Conservation (phyloP, 768 basidiomycete genomes). For the Leccinum barrowsii region DNA sequence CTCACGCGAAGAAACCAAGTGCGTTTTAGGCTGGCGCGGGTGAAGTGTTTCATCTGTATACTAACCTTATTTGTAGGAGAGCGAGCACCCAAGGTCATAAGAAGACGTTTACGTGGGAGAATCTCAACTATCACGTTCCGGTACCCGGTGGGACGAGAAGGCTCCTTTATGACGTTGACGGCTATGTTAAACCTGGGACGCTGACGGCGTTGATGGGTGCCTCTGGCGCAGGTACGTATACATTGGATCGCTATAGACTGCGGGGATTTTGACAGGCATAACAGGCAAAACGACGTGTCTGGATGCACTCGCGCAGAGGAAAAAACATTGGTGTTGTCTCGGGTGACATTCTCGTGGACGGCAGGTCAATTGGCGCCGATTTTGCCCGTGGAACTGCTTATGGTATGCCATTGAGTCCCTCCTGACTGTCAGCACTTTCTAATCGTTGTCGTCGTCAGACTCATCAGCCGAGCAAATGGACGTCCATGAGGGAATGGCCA, state of each 20-base stretch:
- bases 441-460: slow-evolving; percentile 14
- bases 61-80: slow-evolving; percentile 4
- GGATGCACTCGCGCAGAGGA: slow-evolving; percentile 66
- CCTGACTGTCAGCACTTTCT: slow-evolving; percentile 17
- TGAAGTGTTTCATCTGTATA: background rate
- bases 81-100: slow-evolving; percentile 2
- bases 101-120: slow-evolving; percentile 76
- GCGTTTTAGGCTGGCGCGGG: background rate
- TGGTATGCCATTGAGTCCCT: slow-evolving; percentile 39
- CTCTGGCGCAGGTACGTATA: slow-evolving; percentile 61
- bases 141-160: slow-evolving; percentile 55
- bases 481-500: slow-evolving; percentile 76
- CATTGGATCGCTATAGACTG: slow-evolving; percentile 4
- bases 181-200: slow-evolving; percentile 84
- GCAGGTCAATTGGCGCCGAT: slow-evolving; percentile 54
- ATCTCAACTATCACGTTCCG: slow-evolving; percentile 73
- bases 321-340: slow-evolving; percentile 66
- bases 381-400: slow-evolving; percentile 75
- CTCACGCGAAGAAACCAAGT: slow-evolving; percentile 16
- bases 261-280: slow-evolving; percentile 6
- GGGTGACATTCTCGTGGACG: slow-evolving; percentile 65
- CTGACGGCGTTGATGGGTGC: slow-evolving; percentile 88
- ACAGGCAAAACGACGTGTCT: slow-evolving; percentile 74
- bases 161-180: slow-evolving; percentile 71
- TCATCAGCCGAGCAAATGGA: slow-evolving; percentile 75